Conservation (phyloP, 257 asterid species). For the Thymus mandschuricus region DNA sequence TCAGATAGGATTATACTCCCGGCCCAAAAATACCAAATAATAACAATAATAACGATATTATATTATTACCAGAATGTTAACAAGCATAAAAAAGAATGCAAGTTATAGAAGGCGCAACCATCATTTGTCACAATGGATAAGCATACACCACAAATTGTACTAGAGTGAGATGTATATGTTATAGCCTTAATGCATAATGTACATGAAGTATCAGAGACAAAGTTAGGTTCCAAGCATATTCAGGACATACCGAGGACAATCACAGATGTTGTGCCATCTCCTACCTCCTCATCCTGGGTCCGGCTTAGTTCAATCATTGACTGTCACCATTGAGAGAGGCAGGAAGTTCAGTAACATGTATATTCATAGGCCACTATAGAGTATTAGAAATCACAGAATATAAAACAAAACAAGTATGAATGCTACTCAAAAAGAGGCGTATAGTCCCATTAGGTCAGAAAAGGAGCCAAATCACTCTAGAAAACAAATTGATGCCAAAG, state of each 20-base stretch:
- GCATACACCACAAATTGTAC: not conserved
- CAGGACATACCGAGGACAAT: slow-evolving; percentile 80
- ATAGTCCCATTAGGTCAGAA: not conserved
- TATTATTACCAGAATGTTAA: too few species aligned
- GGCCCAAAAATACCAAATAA: not conserved
- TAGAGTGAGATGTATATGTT: not conserved
- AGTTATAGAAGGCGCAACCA: too few species aligned
- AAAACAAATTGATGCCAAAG: not conserved
- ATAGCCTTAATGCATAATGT: slow-evolving; percentile 12
- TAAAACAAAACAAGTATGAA: not conserved
- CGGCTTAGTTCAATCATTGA: slow-evolving; percentile 99
- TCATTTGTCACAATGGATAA: slow-evolving; percentile 9
- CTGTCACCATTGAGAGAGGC: slow-evolving; percentile 48
- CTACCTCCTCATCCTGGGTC: slow-evolving; percentile 99
- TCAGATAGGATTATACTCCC: not conserved
- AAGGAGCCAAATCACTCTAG: slow-evolving; percentile 4
- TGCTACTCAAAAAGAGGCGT: not conserved
- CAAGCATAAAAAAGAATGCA: too few species aligned
- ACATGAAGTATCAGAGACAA: slow-evolving; percentile 24
- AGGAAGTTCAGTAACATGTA: slow-evolving; percentile 17
- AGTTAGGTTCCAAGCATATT: slow-evolving; percentile 14
- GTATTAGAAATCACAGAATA: slow-evolving; percentile 5
- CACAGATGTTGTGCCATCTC: slow-evolving; percentile 99
- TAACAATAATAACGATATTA: not conserved
- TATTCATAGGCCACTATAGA: not conserved